Conservation (phyloP, 352 stramenopile species). For the Phytophthora citrophthora region DNA sequence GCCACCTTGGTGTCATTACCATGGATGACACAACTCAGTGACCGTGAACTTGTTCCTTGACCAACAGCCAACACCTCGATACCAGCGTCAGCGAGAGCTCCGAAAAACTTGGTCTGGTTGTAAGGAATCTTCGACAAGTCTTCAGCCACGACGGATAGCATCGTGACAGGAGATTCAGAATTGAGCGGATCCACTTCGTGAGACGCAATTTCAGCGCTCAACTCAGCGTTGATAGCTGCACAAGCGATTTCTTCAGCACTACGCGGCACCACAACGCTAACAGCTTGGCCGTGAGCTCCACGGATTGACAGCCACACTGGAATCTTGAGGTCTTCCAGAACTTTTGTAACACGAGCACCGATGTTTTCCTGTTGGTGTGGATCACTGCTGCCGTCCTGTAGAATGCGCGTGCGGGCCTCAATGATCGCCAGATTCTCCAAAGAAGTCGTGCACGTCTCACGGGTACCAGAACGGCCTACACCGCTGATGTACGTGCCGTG, state of each 20-base stretch:
- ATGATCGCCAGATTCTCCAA: constrained; percentile 84
- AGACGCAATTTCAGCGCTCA: constrained; percentile 65
- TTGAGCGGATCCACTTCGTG: constrained; percentile 80
- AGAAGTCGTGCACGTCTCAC: constrained; percentile 83
- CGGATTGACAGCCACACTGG: constrained; percentile 85
- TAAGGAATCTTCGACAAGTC: constrained; percentile 76
- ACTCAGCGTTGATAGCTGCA: constrained; percentile 56
- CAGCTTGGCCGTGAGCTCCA: constrained; percentile 80
- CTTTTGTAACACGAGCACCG: constrained; percentile 74
- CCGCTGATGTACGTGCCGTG: constrained; percentile 85
- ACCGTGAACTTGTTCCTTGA: constrained; percentile 81
- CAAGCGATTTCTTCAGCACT: constrained; percentile 40
- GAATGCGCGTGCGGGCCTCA: constrained; percentile 79
- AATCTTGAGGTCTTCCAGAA: constrained; percentile 66
- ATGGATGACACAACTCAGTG: constrained; percentile 77
- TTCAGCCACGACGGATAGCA: constrained; percentile 85
- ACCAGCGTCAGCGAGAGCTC: constrained; percentile 67
- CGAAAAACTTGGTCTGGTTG: constrained; percentile 83
- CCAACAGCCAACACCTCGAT: constrained; percentile 78
- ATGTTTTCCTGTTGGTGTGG: constrained; percentile 69
- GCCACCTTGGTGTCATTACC: constrained; percentile 75
- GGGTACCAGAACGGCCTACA: constrained; percentile 56
- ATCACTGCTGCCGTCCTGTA: constrained; percentile 66
- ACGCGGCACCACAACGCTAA: constrained; percentile 75
- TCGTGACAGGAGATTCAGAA: constrained; percentile 73